Evolutionary conservation across 164 flowering plant genomes (phyloP).

Genomic region (Stephania japonica): DNA sequence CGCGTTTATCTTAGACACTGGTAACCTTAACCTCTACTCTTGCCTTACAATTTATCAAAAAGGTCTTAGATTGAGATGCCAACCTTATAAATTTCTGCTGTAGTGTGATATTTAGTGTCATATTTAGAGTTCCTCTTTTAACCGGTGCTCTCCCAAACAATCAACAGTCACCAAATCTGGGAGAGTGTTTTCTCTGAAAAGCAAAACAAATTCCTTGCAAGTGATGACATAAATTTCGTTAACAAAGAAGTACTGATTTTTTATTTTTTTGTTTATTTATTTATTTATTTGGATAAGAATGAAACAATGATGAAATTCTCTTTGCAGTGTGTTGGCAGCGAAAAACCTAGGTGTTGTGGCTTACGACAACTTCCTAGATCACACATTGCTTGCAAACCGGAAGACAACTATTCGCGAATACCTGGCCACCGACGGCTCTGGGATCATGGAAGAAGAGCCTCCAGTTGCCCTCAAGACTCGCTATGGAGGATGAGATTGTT

Average conservation of each 20-base stretch:
- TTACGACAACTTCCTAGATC: constrained; percentile 76
- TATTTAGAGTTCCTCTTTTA: too few relatives aligned
- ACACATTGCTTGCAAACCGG: constrained; percentile 80
- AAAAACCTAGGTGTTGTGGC: constrained; percentile 55
- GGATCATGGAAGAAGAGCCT: constrained; percentile 95
- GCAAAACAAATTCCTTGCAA: too few relatives aligned
- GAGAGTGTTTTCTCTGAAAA: too few relatives aligned
- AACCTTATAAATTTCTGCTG: too few relatives aligned
- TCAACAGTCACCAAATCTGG: too few relatives aligned
- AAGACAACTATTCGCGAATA: constrained; percentile 65
- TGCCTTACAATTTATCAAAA: not conserved
- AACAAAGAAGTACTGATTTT: too few relatives aligned
- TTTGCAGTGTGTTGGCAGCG: constrained; percentile 79
- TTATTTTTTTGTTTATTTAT: too few relatives aligned
- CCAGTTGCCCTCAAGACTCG: constrained; percentile 64
- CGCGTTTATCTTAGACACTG: constrained; percentile 91
- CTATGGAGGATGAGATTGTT: constrained; percentile 60
- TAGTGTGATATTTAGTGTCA: too few relatives aligned
- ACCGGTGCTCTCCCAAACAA: too few relatives aligned
- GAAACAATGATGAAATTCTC: constrained; percentile 6
- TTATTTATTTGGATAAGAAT: too few relatives aligned
- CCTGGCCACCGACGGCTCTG: constrained; percentile 59
- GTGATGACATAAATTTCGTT: too few relatives aligned
- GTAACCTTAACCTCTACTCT: constrained; percentile 42
- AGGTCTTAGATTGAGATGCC: too few relatives aligned